A percentile compares a stretch with the other conserved stretches of the same genome.
These are phyloP conservation scores for Aspergillus novofumigatus DNA, from an alignment of 2,329 filamentous ascomycete species.

Conservation along the genomic window DNA sequence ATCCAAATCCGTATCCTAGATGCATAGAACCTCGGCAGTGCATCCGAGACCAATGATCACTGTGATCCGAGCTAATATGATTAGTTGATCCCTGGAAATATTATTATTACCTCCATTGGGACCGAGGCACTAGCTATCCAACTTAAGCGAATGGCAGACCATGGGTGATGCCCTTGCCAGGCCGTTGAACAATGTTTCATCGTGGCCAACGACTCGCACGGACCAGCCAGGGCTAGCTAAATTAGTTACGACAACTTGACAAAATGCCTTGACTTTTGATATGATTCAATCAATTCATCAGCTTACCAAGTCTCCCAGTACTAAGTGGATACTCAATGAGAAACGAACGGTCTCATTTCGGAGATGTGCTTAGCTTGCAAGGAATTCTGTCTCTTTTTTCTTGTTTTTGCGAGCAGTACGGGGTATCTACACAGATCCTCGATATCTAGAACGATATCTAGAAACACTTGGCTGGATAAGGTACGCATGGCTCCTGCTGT, in stretches of 20 bases:
- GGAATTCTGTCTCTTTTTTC: background rate
- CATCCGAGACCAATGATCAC: background rate
- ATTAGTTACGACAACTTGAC: background rate
- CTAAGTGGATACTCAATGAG: too few relatives aligned
- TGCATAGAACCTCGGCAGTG: background rate
- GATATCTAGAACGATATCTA: background rate
- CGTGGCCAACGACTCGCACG: conserved; percentile 13
- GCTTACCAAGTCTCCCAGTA: background rate
- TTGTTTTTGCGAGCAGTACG: background rate
- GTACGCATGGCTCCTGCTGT: background rate
- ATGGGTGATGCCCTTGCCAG: conserved; percentile 3
- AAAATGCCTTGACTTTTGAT: too few relatives aligned
- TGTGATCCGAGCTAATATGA: background rate
- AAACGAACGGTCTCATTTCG: too few relatives aligned
- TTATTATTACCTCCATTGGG: background rate
- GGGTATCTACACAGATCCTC: too few relatives aligned
- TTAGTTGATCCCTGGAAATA: background rate
- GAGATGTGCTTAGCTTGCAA: too few relatives aligned
- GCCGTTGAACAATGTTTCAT: conserved; percentile 15
- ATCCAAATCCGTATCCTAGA: too few relatives aligned
- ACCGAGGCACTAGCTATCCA: background rate
- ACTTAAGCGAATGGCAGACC: background rate
- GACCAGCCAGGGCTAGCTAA: conserved; percentile 8
- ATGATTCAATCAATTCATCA: background rate
- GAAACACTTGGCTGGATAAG: background rate